phyloP scores from a whole-genome alignment of 495 filamentous ascomycete genomes.

The Penicillium cosmopolitanum region DNA sequence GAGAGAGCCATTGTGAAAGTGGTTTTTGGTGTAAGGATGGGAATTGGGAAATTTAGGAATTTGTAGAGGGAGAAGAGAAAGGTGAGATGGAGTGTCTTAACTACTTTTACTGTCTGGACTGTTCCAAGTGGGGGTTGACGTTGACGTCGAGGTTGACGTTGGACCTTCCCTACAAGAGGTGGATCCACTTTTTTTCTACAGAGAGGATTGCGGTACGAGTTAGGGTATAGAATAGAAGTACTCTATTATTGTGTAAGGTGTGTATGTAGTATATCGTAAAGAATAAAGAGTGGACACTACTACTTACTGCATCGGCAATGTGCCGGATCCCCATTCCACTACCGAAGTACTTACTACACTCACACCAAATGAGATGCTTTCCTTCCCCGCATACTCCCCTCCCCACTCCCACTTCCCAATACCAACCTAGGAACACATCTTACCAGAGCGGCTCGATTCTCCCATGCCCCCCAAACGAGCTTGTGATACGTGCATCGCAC shows the following conservation, averaged over 20 bases:
- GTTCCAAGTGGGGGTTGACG: slow-evolving; percentile 4
- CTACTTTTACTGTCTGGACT: background rate
- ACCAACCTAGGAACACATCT: slow-evolving; percentile 2
- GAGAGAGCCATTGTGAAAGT: slow-evolving; percentile 37
- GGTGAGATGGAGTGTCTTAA: background rate
- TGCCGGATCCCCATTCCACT: background rate
- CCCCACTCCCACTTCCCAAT: background rate
- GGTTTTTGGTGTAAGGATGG: background rate
- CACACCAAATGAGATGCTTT: too few relatives aligned
- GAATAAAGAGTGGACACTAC: background rate
- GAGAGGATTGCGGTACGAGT: too few relatives aligned
- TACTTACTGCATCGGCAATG: background rate
- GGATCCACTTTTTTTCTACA: too few relatives aligned
- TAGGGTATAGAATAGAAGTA: too few relatives aligned
- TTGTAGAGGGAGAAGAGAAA: slow-evolving; percentile 1
- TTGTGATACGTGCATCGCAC: slow-evolving; percentile 36
- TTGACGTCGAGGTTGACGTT: background rate
- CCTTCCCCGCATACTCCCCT: background rate
- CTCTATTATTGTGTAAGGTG: too few relatives aligned
- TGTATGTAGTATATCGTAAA: background rate
- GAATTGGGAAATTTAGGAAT: background rate
- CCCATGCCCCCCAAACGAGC: slow-evolving; percentile 35
- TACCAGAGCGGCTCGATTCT: background rate
- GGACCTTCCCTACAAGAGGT: slow-evolving; percentile 10
- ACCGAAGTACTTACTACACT: background rate